Evolutionary conservation across 139 green algal species (phyloP), one percentile per base, ranked within the genome.

Genomic region (Raphidocelis subcapitata): DNA sequence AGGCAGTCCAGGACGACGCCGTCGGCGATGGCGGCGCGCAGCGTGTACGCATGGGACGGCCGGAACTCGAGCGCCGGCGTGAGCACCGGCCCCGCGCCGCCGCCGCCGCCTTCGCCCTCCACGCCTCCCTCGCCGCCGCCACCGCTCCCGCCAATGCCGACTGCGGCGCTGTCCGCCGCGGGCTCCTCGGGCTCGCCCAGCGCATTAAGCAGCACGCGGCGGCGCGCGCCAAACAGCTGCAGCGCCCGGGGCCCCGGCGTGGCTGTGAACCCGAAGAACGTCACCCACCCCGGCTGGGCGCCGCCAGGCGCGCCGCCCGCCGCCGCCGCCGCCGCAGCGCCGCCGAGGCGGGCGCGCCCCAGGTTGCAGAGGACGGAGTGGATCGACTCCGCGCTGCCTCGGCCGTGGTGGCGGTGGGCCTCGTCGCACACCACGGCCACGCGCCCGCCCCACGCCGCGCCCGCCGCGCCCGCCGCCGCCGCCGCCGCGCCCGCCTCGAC

Each of bases 401-500:
- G 67, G n/a, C 75, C 80, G 59, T 85, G 80, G 55, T 81, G 75
- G 28, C 80, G 67, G 57, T 85, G 80, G 15, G 80, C 80, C 67
- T 85, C 80, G 51, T 85, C 80, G 24, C 75, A 75, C 20, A 85
- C 75, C 18, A 85, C 36, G 5, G 80, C 80, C 2, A 85, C 69
- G n/a, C 80, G 54, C 33, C 60, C 57, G 21, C 23, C 59, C 59
- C 15, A n/a, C 31, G 26, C 55, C 16, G 55, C 15, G 16, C 14
- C 55, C 59, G 59, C 59, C 16, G 26, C 14, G 18, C 59, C 24
- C 20, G 59, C 59, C 31, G 59, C 59, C 59, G 23, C 59, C 59
- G 5, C 59, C 59, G n/a, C 15, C 31, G 41, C n/a, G n/a, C n/a
- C n/a, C n/a, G 41, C 41, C 12, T 49, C 12, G 8, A 20, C 41